These are phyloP conservation scores for Parastagonospora avenae DNA, from an alignment of 2,329 filamentous ascomycete genomes.

Conservation along the genomic window DNA sequence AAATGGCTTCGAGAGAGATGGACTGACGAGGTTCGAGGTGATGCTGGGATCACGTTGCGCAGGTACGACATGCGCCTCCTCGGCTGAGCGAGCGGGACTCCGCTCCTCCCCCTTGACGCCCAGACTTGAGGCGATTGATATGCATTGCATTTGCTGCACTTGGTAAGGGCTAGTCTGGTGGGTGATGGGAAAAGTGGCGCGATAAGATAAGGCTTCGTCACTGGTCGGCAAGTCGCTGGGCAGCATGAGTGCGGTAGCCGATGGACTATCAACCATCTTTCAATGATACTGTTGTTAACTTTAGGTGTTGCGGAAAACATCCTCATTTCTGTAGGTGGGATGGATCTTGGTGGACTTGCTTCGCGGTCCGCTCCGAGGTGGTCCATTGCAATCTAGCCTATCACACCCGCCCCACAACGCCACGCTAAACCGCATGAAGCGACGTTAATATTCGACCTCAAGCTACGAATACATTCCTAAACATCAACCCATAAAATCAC, in stretches of 20 bases:
- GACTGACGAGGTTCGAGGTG: neutral
- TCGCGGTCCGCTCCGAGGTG: neutral
- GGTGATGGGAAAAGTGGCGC: slow-evolving; percentile 1
- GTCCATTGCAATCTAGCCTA: neutral
- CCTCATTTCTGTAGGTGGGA: neutral
- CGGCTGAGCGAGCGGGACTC: slow-evolving; percentile 11
- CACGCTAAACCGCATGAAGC: slow-evolving; percentile 8
- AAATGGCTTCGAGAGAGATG: neutral
- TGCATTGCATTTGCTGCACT: slow-evolving; percentile 13
- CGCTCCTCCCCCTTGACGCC: slow-evolving; percentile 12
- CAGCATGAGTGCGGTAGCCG: neutral
- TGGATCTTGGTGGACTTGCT: neutral
- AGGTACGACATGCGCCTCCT: slow-evolving; percentile 12
- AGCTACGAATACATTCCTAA: neutral
- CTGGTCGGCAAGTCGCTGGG: neutral
- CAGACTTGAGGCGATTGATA: slow-evolving; percentile 27
- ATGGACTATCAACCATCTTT: too few species aligned
- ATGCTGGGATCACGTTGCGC: slow-evolving; percentile 11
- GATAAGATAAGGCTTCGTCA: slow-evolving; percentile 22
- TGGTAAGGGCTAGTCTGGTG: slow-evolving; percentile 14
- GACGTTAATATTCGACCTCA: neutral
- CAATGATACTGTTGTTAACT: too few species aligned
- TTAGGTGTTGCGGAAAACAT: too few species aligned
- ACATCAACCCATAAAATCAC: neutral
- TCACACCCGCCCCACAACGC: slow-evolving; percentile 8